A percentile compares a stretch with the other conserved stretches of the same genome.
Evolutionary conservation across 78 protist species (phyloP).

Genomic region (Dictyostelium intermedium): DNA sequence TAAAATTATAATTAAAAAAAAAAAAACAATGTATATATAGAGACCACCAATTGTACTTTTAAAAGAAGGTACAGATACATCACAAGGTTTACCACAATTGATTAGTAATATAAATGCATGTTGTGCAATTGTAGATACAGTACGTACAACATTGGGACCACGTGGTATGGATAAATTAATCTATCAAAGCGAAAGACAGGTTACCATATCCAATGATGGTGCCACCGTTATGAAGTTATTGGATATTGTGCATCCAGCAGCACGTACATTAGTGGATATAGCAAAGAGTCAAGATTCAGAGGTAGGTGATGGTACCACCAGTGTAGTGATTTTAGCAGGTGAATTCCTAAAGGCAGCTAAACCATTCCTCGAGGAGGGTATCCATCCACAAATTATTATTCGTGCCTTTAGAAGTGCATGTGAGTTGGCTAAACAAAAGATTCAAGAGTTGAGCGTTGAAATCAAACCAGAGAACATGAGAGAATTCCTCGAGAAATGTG

Average conservation of each 20-base stretch:
- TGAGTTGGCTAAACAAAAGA: constrained; percentile 69
- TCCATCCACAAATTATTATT: constrained; percentile 98
- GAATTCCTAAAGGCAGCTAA: constrained; percentile 96
- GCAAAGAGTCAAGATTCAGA: constrained; percentile 98
- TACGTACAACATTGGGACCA: constrained; percentile 91
- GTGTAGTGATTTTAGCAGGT: constrained; percentile 98
- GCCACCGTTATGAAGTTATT: constrained; percentile 99
- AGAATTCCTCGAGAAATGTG: constrained; percentile 93
- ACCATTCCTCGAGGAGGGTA: constrained; percentile 98
- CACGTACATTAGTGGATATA: constrained; percentile 98
- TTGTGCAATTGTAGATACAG: constrained; percentile 88
- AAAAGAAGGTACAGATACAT: constrained; percentile 98
- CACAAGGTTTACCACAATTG: constrained; percentile 99
- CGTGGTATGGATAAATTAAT: constrained; percentile 98
- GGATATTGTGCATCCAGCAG: constrained; percentile 99
- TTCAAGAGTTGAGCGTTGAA: constrained; percentile 51
- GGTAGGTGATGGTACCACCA: constrained; percentile 99
- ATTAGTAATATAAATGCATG: constrained; percentile 98
- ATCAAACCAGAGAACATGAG: constrained; percentile 68
- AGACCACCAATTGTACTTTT: constrained; percentile 96
- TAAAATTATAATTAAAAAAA: not conserved
- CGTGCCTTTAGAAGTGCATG: constrained; percentile 89
- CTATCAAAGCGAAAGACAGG: constrained; percentile 68
- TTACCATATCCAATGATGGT: constrained; percentile 99
- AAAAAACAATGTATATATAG: no score